A percentile compares a stretch with the other conserved stretches of the same genome.
Evolutionary conservation across 257 asterid species (phyloP).

Genomic region (Solanum gracilifrons): DNA sequence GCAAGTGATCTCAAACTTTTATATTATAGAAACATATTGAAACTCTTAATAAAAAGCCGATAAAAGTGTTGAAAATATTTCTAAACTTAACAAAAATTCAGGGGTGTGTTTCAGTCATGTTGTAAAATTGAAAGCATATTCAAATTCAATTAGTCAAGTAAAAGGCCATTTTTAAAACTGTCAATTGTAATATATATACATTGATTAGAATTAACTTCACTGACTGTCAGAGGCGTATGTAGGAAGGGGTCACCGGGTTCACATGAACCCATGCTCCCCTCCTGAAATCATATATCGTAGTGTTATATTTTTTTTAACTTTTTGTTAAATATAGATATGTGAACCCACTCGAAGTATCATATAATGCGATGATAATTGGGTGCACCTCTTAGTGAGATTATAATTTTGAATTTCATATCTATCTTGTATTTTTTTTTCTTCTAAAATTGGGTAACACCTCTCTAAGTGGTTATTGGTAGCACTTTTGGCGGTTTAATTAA

Average conservation of each 20-base stretch:
- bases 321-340: not conserved
- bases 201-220: not conserved
- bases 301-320: too few relatives aligned
- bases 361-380: too few relatives aligned
- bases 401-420: not conserved
- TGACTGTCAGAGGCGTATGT: not conserved
- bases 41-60: too few relatives aligned
- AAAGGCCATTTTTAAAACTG: too few relatives aligned
- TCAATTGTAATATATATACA: not conserved
- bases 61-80: too few relatives aligned
- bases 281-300: not conserved
- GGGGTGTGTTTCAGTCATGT: not conserved
- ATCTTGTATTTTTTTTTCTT: not conserved
- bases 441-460: not conserved
- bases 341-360: not conserved
- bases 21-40: not conserved
- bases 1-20: not conserved
- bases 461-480: not conserved
- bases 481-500: too few relatives aligned
- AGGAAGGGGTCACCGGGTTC: fast-evolving
- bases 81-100: not conserved
- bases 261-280: not conserved
- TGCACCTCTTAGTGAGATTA: not conserved
- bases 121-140: not conserved
- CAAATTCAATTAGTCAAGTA: too few relatives aligned